phyloP scores from a whole-genome alignment of 2,329 filamentous ascomycete genomes.

The Fragosphaeria purpurea region DNA sequence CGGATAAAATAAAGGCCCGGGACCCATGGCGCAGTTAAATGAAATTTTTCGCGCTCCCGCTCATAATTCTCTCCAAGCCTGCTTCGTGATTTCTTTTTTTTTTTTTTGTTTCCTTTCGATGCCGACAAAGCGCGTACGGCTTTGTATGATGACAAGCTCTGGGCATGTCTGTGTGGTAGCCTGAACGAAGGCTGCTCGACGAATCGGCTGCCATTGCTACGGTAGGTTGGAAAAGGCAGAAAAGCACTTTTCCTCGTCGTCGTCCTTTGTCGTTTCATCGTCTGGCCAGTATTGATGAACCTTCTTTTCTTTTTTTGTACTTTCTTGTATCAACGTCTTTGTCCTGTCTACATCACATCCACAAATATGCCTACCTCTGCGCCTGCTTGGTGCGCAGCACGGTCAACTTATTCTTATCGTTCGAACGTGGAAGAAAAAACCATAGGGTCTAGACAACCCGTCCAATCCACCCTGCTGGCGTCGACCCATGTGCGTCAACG shows the following conservation, averaged over 20 bases:
- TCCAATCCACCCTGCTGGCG: constrained; percentile 57
- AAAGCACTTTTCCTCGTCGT: too few relatives aligned
- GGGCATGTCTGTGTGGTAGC: too few relatives aligned
- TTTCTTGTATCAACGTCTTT: neutral
- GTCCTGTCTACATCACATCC: neutral
- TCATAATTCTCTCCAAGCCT: neutral
- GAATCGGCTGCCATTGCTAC: too few relatives aligned
- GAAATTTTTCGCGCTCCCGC: neutral
- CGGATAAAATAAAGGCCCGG: constrained; percentile 2
- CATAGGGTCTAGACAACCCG: constrained; percentile 56
- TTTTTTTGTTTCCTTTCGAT: neutral
- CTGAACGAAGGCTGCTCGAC: too few relatives aligned
- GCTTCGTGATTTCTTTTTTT: neutral
- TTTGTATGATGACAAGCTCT: too few relatives aligned
- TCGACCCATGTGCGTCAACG: constrained; percentile 44
- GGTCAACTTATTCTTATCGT: constrained; percentile 51
- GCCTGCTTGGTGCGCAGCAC: constrained; percentile 46
- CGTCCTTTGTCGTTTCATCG: too few relatives aligned
- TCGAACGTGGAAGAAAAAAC: constrained; percentile 48
- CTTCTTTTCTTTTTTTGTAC: neutral
- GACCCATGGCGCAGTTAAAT: too few relatives aligned
- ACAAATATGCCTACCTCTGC: constrained; percentile 51
- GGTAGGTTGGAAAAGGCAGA: too few relatives aligned
- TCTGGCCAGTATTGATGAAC: neutral
- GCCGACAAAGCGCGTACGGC: too few relatives aligned